Percentiles rank a stretch among this genome's conserved stretches.
Evolutionary conservation across 208 protist species (phyloP).

Genomic region (Trypanosoma theileri): DNA sequence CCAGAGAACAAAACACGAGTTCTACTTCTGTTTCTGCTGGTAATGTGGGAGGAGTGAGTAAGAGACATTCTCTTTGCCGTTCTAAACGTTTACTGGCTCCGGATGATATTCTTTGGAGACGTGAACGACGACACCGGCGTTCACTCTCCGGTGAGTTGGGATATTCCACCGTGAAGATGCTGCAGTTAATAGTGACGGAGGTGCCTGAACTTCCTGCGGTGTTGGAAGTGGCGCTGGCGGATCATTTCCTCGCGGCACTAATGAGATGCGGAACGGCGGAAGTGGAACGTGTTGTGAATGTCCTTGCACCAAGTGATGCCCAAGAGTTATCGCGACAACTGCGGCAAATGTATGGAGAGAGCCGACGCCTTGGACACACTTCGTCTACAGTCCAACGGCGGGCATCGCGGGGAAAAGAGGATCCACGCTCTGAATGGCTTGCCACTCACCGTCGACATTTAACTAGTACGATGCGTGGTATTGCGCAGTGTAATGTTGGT

Average conservation of each 20-base stretch:
- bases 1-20: neutral
- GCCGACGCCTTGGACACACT: too few species aligned
- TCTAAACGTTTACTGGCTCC: constrained; percentile 4
- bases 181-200: constrained; percentile 33
- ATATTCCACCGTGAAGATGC: neutral
- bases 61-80: too few species aligned
- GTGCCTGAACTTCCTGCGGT: constrained; percentile 35
- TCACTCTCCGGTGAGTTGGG: neutral
- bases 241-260: constrained; percentile 44
- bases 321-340: constrained; percentile 48
- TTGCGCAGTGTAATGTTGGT: constrained; percentile 2
- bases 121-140: constrained; percentile 10
- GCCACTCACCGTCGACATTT: constrained; percentile 4
- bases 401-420: neutral
- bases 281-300: constrained; percentile 44
- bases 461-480: constrained; percentile 6
- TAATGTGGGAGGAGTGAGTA: neutral
- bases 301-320: constrained; percentile 29
- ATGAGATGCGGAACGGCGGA: constrained; percentile 37
- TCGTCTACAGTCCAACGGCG: too few species aligned
- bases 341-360: constrained; percentile 13
- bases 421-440: neutral
- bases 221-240: constrained; percentile 39
- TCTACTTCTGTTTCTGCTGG: neutral
- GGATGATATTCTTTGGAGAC: constrained; percentile 18